Evolutionary conservation across 148 eudicot genomes (phyloP).

Genomic region (Bassia scoparia): DNA sequence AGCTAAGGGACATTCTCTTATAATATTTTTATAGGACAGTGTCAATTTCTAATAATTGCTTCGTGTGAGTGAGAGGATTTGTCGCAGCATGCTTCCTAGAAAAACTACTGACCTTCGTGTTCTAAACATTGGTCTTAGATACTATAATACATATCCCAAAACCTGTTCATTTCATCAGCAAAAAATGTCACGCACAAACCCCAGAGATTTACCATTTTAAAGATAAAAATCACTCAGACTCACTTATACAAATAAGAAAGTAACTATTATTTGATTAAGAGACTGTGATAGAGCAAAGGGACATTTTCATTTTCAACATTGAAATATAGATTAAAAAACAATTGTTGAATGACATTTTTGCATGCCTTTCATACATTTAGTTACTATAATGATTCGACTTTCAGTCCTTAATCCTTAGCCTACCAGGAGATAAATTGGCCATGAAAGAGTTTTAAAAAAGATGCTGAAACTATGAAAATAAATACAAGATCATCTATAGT

Average conservation of each 20-base stretch:
- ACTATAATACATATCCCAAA: slow-evolving; percentile 33
- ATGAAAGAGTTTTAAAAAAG: not conserved
- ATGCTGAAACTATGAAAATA: not conserved
- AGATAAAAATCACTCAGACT: slow-evolving; percentile 25
- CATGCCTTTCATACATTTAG: too few relatives aligned
- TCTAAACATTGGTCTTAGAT: slow-evolving; percentile 33
- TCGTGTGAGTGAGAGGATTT: slow-evolving; percentile 41
- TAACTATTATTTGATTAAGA: too few relatives aligned
- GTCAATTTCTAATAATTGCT: slow-evolving; percentile 16
- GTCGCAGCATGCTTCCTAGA: slow-evolving; percentile 39
- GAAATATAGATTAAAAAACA: not conserved
- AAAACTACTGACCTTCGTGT: slow-evolving; percentile 31
- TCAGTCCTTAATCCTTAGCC: too few relatives aligned
- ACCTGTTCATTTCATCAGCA: slow-evolving; percentile 36
- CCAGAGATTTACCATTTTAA: slow-evolving; percentile 26
- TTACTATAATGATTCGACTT: not conserved
- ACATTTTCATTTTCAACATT: not conserved
- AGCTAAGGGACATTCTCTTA: slow-evolving; percentile 44
- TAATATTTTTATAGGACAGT: slow-evolving; percentile 27
- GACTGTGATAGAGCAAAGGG: slow-evolving; percentile 1
- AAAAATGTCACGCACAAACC: slow-evolving; percentile 30
- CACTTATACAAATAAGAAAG: not conserved
- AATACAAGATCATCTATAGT: not conserved
- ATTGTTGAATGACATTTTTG: not conserved
- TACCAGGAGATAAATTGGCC: not conserved